Evolutionary conservation across 2,329 filamentous ascomycete genomes (phyloP).

Genomic region (Epichloe amarillans): DNA sequence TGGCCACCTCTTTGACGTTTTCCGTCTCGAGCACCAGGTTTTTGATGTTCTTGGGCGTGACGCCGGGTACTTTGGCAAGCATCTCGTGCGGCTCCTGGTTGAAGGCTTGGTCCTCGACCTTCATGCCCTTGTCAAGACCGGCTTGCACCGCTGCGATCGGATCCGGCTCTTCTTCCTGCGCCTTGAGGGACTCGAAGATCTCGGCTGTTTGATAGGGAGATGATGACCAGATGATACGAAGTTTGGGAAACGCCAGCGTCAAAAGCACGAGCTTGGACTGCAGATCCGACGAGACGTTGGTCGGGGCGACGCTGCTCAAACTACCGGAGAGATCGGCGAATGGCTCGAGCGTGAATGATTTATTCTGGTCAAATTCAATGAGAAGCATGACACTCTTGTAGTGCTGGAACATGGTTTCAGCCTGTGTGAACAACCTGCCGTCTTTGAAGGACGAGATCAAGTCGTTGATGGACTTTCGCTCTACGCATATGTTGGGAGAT

Average conservation of each 20-base stretch:
- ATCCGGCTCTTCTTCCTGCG: constrained; percentile 79
- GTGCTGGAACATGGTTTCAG: constrained; percentile 86
- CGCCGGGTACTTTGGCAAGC: constrained; percentile 70
- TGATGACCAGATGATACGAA: constrained; percentile 88
- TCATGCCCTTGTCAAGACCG: constrained; percentile 48
- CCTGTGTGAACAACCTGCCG: constrained; percentile 81
- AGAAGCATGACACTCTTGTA: constrained; percentile 84
- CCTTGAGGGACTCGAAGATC: constrained; percentile 90
- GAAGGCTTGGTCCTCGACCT: constrained; percentile 56
- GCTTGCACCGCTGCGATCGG: constrained; percentile 74
- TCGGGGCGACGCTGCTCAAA: constrained; percentile 47
- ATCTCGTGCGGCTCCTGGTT: constrained; percentile 84
- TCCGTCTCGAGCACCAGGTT: constrained; percentile 59
- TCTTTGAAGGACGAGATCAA: constrained; percentile 85
- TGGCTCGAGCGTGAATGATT: constrained; percentile 86
- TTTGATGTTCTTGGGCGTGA: constrained; percentile 66
- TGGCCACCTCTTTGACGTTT: constrained; percentile 71
- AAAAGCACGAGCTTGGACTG: constrained; percentile 87
- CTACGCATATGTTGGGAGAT: constrained; percentile 80
- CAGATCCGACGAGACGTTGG: constrained; percentile 52
- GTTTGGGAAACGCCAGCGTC: constrained; percentile 77
- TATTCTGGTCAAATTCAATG: constrained; percentile 96
- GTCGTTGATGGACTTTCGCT: constrained; percentile 87
- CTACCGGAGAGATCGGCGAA: constrained; percentile 55
- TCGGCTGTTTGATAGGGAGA: constrained; percentile 93